Base-by-base conservation (phyloP, 148 eudicot genomes). In the Chenopodium suecicum region DNA sequence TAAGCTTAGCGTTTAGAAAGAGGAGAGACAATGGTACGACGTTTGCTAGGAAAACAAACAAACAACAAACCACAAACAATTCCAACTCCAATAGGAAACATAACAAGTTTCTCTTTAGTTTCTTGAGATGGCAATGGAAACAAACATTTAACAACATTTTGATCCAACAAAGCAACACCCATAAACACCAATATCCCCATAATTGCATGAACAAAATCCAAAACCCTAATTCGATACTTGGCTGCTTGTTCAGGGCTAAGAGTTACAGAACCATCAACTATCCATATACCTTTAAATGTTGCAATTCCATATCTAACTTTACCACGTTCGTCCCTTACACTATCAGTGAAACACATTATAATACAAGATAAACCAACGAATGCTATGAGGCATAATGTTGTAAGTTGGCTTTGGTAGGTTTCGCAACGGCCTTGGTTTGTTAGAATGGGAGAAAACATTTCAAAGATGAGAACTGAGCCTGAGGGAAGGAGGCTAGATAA, bases 301-400 rank as follows among this genome's bases (percentile, higher is more conserved):
- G 96, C 96, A 25, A 95, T 1, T 0, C 94, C 96, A 63, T 95
- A 92, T 41, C 94, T 85, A n/a, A 95, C 89, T 80, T 92, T 93
- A 0, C 96, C 97, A 3, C 82, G 84, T 23, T 83, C 85, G 70
- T 93, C 97, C 66, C 81, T 31, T 8, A 84, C 79, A 32, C 97
- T 95, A 52, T 95, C 98, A 6, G 90, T 90, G 79, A 95, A 91
- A 67, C 94, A 86, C 46, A 90, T 68, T 3, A 90, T 56, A 66
- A 93, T 88, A 78, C 91, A 95, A 0, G 94, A 79, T 22, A 88
- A 4, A 4, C 86, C 78, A 56, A 89, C 85, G 19, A 94, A 58
- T 1, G 66, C 31, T 29, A 94, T 65, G 11, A 94, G 85, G 48
- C 74, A 67, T 44, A 79, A 34, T 1, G 94, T 89, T 10, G 60